These are phyloP conservation scores for Conringia planisiliqua DNA, from an alignment of 345 rosid genomes.

Conservation along the genomic window DNA sequence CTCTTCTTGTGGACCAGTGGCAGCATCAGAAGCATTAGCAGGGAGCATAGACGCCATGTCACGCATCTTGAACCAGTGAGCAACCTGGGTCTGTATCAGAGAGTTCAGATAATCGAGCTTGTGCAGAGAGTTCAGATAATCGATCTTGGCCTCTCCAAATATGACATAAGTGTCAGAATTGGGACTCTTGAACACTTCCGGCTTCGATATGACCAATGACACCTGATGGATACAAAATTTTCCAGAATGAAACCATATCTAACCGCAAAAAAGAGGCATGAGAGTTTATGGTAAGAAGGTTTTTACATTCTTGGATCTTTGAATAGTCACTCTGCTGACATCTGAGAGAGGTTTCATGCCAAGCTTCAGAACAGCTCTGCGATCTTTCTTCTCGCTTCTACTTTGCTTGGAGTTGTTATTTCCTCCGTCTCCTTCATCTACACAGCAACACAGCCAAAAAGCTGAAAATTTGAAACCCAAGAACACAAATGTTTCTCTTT, in stretches of 20 bases:
- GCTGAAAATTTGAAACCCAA: neutral
- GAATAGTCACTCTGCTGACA: conserved; percentile 76
- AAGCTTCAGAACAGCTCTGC: conserved; percentile 76
- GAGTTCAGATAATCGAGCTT: no score
- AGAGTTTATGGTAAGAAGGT: neutral
- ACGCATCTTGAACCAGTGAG: conserved; percentile 81
- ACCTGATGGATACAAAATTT: conserved; percentile 37
- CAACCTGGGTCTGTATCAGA: conserved; percentile 82
- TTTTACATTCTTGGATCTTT: conserved; percentile 74
- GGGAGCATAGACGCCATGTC: conserved; percentile 58
- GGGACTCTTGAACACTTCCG: conserved; percentile 81
- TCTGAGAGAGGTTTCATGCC: conserved; percentile 78
- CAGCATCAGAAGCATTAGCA: conserved; percentile 40
- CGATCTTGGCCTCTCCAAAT: conserved; percentile 85
- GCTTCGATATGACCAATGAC: conserved; percentile 72
- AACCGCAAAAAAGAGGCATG: neutral
- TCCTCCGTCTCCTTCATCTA: conserved; percentile 43
- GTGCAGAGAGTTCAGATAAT: conserved; percentile 83
- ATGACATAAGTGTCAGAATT: conserved; percentile 72
- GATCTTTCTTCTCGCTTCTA: conserved; percentile 76
- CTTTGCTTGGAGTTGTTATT: conserved; percentile 73
- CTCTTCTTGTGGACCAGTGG: conserved; percentile 43
- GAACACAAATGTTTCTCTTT: neutral
- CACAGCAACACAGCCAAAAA: neutral
- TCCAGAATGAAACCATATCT: neutral